phyloP scores from a whole-genome alignment of 805 yeast species.

The Lipomyces anomalus region DNA sequence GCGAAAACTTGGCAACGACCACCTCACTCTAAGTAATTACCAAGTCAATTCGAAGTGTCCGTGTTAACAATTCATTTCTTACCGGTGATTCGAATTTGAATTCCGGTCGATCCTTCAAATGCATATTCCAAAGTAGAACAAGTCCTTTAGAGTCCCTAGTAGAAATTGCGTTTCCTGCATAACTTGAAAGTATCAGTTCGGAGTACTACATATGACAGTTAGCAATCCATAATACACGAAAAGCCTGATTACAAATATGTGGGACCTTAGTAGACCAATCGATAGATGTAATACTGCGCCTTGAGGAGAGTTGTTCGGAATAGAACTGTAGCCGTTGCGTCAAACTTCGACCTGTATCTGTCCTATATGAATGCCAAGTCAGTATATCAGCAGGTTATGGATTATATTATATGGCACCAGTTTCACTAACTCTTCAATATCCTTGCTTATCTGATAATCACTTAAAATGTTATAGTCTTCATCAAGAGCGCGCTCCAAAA shows the following conservation, averaged over 20 bases:
- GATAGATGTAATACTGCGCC: conserved; percentile 32
- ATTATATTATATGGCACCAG: no score
- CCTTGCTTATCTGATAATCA: conserved; percentile 27
- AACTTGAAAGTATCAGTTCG: conserved; percentile 35
- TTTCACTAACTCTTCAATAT: conserved; percentile 3
- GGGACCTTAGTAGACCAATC: conserved; percentile 34
- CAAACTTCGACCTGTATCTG: conserved; percentile 17
- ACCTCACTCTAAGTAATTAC: conserved; percentile 33
- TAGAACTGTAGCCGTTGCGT: conserved; percentile 23
- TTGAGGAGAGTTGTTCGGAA: conserved; percentile 20
- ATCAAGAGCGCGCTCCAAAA: conserved; percentile 32
- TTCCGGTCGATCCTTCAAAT: conserved; percentile 35
- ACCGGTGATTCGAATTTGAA: conserved; percentile 39
- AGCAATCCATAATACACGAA: background rate
- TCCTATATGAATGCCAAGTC: background rate
- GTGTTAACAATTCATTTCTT: background rate
- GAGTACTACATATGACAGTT: conserved; percentile 17
- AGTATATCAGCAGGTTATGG: no score
- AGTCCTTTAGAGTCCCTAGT: conserved; percentile 30
- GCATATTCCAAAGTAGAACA: conserved; percentile 36
- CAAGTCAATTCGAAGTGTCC: background rate
- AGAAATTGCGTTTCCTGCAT: conserved; percentile 25
- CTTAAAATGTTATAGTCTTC: conserved; percentile 30
- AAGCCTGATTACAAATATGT: no score
- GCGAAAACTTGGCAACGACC: conserved; percentile 40